Percentiles rank a stretch among this genome's conserved stretches.
Evolutionary conservation across 257 asterid genomes (phyloP).

Genomic region (Scutellaria minor): DNA sequence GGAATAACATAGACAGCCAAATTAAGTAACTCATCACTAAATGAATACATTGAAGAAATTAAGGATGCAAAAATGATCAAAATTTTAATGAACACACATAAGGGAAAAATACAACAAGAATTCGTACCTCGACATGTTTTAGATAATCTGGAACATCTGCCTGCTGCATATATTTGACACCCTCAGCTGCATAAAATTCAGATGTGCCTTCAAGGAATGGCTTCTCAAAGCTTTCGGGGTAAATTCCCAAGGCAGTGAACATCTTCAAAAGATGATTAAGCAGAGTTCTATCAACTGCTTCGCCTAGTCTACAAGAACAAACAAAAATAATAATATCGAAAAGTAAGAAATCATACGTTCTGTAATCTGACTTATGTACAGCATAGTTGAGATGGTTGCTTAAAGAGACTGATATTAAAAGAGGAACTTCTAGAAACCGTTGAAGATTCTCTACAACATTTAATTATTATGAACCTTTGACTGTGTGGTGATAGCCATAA

Average conservation of each 20-base stretch:
- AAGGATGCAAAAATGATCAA: conserved; percentile 4
- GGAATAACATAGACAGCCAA: conserved; percentile 36
- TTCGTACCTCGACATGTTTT: conserved; percentile 87
- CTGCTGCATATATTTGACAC: conserved; percentile 94
- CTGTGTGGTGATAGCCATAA: background rate
- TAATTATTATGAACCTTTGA: conserved; percentile 1
- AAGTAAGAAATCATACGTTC: background rate
- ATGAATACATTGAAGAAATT: conserved; percentile 5
- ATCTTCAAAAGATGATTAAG: conserved; percentile 97
- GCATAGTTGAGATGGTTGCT: conserved; percentile 15
- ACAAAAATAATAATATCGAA: conserved; percentile 31
- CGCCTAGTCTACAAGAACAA: conserved; percentile 69
- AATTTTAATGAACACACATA: conserved; percentile 1
- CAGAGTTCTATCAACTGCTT: conserved; percentile 93
- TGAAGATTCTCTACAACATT: background rate
- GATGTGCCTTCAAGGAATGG: conserved; percentile 93
- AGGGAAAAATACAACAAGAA: conserved; percentile 29
- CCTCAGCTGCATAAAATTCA: conserved; percentile 96
- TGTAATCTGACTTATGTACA: background rate
- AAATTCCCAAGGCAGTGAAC: conserved; percentile 96
- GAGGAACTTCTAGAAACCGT: conserved; percentile 18
- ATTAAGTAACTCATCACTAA: background rate
- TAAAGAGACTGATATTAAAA: conserved; percentile 15
- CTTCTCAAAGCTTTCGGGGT: conserved; percentile 94
- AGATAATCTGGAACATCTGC: conserved; percentile 93